Percentiles rank a stretch among this genome's conserved stretches.
These are phyloP conservation scores for Gynandropsis gynandra DNA, from an alignment of 345 rosid genomes.

Conservation along the genomic window DNA sequence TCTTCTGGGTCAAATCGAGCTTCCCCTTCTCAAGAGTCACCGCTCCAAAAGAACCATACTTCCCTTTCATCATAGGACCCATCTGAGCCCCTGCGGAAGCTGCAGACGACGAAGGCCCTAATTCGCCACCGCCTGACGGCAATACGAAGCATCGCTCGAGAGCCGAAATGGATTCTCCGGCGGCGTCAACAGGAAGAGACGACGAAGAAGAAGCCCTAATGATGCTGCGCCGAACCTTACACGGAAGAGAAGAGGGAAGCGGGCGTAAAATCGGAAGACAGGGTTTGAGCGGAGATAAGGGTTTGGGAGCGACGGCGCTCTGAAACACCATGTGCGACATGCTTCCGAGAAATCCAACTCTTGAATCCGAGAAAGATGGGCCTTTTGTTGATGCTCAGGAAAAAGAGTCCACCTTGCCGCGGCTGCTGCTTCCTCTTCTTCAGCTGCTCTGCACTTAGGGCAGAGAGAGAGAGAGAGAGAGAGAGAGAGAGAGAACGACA, in stretches of 20 bases:
- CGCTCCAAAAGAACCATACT: constrained; percentile 60
- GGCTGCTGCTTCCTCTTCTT: constrained; percentile 9
- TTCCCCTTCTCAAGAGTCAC: constrained; percentile 91
- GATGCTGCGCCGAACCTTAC: constrained; percentile 33
- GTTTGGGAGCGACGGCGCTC: constrained; percentile 34
- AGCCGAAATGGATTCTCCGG: constrained; percentile 31
- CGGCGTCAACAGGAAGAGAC: constrained; percentile 37
- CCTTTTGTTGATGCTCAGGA: constrained; percentile 7
- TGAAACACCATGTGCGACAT: constrained; percentile 46
- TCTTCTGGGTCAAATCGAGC: constrained; percentile 60
- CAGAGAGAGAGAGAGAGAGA: constrained; percentile 14
- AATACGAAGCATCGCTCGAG: constrained; percentile 61
- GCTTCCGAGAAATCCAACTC: constrained; percentile 6
- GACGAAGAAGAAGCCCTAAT: constrained; percentile 34
- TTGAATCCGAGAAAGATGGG: background rate
- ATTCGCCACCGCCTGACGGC: constrained; percentile 25
- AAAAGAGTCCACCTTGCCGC: constrained; percentile 10
- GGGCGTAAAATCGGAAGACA: constrained; percentile 30
- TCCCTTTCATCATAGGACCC: constrained; percentile 73
- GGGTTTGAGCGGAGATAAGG: constrained; percentile 32
- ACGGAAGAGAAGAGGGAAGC: constrained; percentile 20
- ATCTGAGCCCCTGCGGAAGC: constrained; percentile 22
- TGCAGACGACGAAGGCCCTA: constrained; percentile 16
- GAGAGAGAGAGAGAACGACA: constrained; percentile 15
- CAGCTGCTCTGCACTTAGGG: constrained; percentile 2